Percentiles rank a stretch among this genome's conserved stretches.
phyloP scores from a whole-genome alignment of 2,329 filamentous ascomycete species.

The Diaporthe vaccinii region DNA sequence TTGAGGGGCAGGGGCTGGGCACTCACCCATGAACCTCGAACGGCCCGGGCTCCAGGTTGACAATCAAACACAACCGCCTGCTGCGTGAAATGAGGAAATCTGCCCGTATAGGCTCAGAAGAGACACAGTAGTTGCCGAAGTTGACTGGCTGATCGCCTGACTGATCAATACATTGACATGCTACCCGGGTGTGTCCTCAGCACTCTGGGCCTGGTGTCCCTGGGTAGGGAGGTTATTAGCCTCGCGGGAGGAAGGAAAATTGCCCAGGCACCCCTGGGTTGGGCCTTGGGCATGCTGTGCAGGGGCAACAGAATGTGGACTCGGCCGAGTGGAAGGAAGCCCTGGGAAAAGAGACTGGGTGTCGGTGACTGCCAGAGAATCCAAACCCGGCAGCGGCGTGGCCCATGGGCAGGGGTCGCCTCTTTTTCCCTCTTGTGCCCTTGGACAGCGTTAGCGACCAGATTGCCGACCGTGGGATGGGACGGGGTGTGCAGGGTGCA shows the following conservation, averaged over 20 bases:
- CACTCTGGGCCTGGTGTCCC: background rate
- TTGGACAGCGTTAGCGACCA: constrained; percentile 12
- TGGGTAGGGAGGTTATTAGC: background rate
- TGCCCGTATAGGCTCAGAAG: background rate
- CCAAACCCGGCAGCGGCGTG: background rate
- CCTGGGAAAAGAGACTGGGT: background rate
- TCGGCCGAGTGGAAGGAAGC: constrained; percentile 12
- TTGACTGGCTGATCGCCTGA: background rate
- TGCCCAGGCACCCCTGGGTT: background rate
- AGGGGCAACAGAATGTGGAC: constrained; percentile 11
- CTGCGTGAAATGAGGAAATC: constrained; percentile 32
- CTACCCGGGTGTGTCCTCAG: background rate
- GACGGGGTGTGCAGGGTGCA: background rate
- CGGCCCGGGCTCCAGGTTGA: constrained; percentile 31
- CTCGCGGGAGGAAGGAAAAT: background rate
- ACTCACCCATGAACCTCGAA: constrained; percentile 22
- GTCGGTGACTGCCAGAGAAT: background rate
- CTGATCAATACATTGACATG: background rate
- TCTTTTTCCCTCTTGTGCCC: background rate
- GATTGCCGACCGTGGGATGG: constrained; percentile 30
- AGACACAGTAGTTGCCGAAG: background rate
- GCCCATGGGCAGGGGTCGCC: background rate
- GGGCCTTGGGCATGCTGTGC: background rate
- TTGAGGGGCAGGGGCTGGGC: background rate
- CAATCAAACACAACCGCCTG: constrained; percentile 33